A percentile compares a stretch with the other conserved stretches of the same genome.
phyloP scores from a whole-genome alignment of 208 protist genomes.

The Leishmania braziliensis region DNA sequence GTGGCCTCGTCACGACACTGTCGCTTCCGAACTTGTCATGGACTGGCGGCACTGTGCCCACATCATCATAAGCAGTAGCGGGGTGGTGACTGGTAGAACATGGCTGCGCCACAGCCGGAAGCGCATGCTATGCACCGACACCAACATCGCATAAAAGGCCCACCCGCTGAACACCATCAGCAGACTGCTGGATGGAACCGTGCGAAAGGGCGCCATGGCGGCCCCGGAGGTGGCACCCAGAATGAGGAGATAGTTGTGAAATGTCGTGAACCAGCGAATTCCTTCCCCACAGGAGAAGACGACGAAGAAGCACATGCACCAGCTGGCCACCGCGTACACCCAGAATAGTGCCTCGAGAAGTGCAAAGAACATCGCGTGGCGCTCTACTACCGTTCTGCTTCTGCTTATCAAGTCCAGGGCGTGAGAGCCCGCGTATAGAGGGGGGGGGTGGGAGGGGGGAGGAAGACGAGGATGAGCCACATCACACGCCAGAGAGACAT shows the following conservation, averaged over 20 bases:
- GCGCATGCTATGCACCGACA: constrained; percentile 72
- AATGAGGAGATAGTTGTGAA: constrained; percentile 80
- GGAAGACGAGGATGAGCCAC: neutral
- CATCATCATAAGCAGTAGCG: constrained; percentile 39
- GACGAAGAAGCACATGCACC: constrained; percentile 91
- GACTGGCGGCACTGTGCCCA: constrained; percentile 29
- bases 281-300: constrained; percentile 86
- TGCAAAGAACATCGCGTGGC: constrained; percentile 25
- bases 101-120: constrained; percentile 74
- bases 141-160: constrained; percentile 81
- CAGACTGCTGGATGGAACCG: constrained; percentile 56
- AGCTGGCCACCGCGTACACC: constrained; percentile 78
- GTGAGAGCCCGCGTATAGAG: neutral
- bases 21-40: neutral
- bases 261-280: constrained; percentile 76
- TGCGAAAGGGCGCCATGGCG: constrained; percentile 45
- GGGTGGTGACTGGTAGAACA: constrained; percentile 71
- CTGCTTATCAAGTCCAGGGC: neutral
- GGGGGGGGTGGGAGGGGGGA: neutral
- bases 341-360: constrained; percentile 52
- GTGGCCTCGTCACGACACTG: neutral
- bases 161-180: constrained; percentile 71
- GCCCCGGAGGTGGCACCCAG: constrained; percentile 59
- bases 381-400: neutral
- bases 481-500: neutral